phyloP scores from a whole-genome alignment of 768 basidiomycete species.

The Naganishia friedmannii region DNA sequence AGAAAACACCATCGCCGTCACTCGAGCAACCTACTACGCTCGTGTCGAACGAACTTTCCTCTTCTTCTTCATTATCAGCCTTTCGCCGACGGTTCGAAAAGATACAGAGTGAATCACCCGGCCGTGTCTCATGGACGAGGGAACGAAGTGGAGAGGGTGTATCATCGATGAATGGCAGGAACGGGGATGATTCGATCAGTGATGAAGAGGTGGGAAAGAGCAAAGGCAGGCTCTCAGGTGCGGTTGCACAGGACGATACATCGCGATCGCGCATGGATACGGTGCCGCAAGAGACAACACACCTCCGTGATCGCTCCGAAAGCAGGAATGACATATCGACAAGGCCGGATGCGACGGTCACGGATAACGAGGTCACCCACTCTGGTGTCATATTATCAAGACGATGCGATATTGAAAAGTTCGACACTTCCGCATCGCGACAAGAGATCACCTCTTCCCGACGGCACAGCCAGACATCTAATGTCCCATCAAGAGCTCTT shows the following conservation, averaged over 20 bases:
- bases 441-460: neutral
- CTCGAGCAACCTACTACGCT: neutral
- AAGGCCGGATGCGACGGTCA: neutral
- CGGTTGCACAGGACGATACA: neutral
- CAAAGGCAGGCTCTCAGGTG: neutral
- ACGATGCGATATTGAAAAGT: neutral
- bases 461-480: neutral
- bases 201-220: neutral
- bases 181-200: neutral
- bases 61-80: neutral
- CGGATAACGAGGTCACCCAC: neutral
- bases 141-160: neutral
- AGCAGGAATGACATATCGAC: neutral
- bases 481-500: neutral
- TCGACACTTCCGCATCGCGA: neutral
- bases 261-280: neutral
- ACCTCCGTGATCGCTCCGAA: neutral
- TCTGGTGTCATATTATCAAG: neutral
- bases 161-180: no score
- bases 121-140: no score
- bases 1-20: neutral
- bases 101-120: constrained; percentile 10
- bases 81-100: constrained; percentile 1
- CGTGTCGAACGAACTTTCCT: neutral
- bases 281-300: neutral